Conservation (phyloP, 1,284 basidiomycete genomes). For the Neolentinus lepideus region DNA sequence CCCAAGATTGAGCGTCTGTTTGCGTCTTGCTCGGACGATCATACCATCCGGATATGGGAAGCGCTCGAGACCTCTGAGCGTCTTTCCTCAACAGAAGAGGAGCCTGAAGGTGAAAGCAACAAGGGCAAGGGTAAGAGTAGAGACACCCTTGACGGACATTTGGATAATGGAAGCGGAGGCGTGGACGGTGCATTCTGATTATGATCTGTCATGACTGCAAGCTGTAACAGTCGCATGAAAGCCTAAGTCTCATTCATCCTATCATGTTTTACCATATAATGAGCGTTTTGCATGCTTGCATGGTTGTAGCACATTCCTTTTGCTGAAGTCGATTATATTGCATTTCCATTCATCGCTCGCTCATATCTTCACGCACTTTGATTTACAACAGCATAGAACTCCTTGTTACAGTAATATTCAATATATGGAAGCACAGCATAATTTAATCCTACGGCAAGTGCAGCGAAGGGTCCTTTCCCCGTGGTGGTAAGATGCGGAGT, state of each 20-base stretch:
- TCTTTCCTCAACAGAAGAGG: slow-evolving; percentile 5
- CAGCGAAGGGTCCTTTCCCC: too few relatives aligned
- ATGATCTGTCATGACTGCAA: not conserved
- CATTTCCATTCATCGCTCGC: not conserved
- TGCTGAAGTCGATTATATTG: not conserved
- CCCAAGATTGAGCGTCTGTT: slow-evolving; percentile 83
- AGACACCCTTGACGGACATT: slow-evolving; percentile 35
- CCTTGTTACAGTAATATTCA: not conserved
- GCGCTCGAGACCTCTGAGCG: slow-evolving; percentile 20
- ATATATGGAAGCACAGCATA: not conserved
- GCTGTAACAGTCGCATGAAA: not conserved
- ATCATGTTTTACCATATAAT: slow-evolving; percentile 1
- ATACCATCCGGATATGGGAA: slow-evolving; percentile 81
- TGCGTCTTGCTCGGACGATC: slow-evolving; percentile 89
- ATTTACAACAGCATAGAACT: not conserved
- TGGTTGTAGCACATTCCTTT: not conserved
- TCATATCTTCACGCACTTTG: not conserved
- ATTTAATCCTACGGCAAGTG: too few relatives aligned
- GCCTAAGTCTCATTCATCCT: not conserved
- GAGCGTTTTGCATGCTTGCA: not conserved
- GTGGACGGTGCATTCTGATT: not conserved
- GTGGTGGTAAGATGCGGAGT: too few relatives aligned
- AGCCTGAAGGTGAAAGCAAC: slow-evolving; percentile 24
- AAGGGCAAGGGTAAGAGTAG: slow-evolving; percentile 66
- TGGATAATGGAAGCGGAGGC: too few relatives aligned